These are phyloP conservation scores for Tephrocybe sp. DNA, from an alignment of 768 basidiomycete genomes.

Conservation along the genomic window DNA sequence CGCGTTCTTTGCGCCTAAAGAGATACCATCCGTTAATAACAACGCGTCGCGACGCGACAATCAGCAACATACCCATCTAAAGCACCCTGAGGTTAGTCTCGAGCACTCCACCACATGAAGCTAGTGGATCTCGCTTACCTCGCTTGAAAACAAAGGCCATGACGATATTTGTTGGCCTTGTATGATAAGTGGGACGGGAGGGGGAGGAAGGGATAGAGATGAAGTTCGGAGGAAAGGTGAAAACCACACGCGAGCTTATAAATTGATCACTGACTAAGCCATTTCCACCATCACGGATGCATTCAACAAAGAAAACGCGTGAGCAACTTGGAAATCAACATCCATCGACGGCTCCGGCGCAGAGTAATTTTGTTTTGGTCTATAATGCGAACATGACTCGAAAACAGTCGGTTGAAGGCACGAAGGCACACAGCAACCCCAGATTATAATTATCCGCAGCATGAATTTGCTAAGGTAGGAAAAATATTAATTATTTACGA, in stretches of 20 bases:
- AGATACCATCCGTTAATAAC: constrained; percentile 16
- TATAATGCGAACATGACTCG: constrained; percentile 3
- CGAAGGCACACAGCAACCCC: background rate
- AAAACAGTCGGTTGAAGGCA: background rate
- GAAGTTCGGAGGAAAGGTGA: constrained; percentile 19
- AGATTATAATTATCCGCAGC: background rate
- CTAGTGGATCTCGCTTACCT: constrained; percentile 26
- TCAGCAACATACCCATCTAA: constrained; percentile 45
- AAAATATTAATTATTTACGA: constrained; percentile 5
- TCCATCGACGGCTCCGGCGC: background rate
- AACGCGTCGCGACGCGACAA: constrained; percentile 35
- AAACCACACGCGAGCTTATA: constrained; percentile 28
- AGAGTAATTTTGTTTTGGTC: background rate
- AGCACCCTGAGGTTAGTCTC: constrained; percentile 8
- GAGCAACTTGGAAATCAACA: background rate
- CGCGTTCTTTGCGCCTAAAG: constrained; percentile 80
- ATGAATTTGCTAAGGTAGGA: constrained; percentile 4
- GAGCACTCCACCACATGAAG: background rate
- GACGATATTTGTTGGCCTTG: constrained; percentile 6
- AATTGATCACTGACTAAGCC: constrained; percentile 29
- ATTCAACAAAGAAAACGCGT: constrained; percentile 10
- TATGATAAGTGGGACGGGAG: background rate
- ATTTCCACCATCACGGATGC: constrained; percentile 9
- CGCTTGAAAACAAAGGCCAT: constrained; percentile 40
- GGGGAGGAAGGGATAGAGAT: constrained; percentile 16